Base-by-base conservation (phyloP, 2,329 filamentous ascomycete species). In the Pezizomycotina sp. region DNA sequence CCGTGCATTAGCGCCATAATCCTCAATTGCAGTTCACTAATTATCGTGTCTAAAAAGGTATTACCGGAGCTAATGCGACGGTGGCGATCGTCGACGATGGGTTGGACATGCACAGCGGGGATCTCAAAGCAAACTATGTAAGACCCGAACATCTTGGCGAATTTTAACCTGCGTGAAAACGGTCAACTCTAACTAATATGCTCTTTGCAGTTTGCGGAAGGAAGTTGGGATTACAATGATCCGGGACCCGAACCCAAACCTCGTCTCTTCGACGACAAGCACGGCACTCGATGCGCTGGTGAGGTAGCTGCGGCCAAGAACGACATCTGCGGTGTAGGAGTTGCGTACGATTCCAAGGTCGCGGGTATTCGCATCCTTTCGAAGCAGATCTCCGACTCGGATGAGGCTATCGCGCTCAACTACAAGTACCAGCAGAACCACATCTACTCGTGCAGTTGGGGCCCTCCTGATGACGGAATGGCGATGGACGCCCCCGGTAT, bases 381-480 rank as follows among this genome's bases (percentile, higher is more conserved):
- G 39, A 86, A 83, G 53, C 63, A 80, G 31, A 93, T 98, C 47
- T 77, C 75, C 32, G 89, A 98, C 55, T 75, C 79, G 18, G 89
- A 98, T 52, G 89, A 98, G 59, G 84, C 89, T 15, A 65, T 77
- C 19, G 81, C 89, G 14, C 74, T 98, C 65, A 93, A 92, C 58
- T 95, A 86, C 61, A 78, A 77, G 45, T 89, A 73, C 52, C 74
- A 93, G 52, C 65, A 86, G 43, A 98, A 93, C 55, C 73, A 93
- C 42, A 95, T 98, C 41, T 98, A 93, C 60, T 98, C 89, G 1
- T 98, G 89, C 61, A 98, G 89, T 0, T 98, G 89, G 89, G 89
- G 89, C 1, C 89, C 89, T 6, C 81, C 83, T 0, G 89, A 98
- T 52, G 84, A 95, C 55, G 89, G 89, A 28, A 66, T 67, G 43